Conservation (phyloP, 345 rosid genomes). For the Hibiscus mutabilis region DNA sequence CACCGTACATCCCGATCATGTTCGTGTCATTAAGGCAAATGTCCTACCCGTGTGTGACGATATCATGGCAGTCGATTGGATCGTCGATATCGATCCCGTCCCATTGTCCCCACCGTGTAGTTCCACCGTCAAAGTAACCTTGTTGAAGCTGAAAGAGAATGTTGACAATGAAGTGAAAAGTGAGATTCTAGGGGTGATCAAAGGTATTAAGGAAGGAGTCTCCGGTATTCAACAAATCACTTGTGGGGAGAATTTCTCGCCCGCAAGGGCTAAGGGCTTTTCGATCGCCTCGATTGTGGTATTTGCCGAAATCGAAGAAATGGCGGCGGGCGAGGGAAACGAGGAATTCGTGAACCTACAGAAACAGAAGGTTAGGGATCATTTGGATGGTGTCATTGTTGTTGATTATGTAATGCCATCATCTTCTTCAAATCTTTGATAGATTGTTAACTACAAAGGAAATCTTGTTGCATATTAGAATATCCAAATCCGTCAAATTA, state of each 20-base stretch:
- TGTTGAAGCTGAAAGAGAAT: conserved; percentile 58
- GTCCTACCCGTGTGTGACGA: conserved; percentile 67
- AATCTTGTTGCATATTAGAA: neutral
- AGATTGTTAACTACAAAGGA: conserved; percentile 8
- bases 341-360: conserved; percentile 2
- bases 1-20: conserved; percentile 55
- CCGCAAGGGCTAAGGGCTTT: conserved; percentile 20
- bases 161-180: conserved; percentile 30
- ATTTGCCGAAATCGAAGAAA: neutral
- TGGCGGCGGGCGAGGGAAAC: conserved; percentile 3
- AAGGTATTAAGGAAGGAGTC: conserved; percentile 37
- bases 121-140: conserved; percentile 34
- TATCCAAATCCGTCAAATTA: too few species aligned
- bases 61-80: conserved; percentile 81
- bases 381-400: conserved; percentile 9
- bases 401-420: conserved; percentile 8
- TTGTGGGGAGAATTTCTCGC: conserved; percentile 70
- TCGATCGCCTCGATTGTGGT: neutral
- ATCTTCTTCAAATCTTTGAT: conserved; percentile 21
- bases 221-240: conserved; percentile 43
- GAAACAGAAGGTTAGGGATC: conserved; percentile 15
- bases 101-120: conserved; percentile 30
- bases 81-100: conserved; percentile 30
- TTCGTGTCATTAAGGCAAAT: conserved; percentile 43
- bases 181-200: conserved; percentile 45